Evolutionary conservation across 208 protist genomes (phyloP), one percentile per base, ranked within the genome.

Genomic region (Tritrichomonas foetus): DNA sequence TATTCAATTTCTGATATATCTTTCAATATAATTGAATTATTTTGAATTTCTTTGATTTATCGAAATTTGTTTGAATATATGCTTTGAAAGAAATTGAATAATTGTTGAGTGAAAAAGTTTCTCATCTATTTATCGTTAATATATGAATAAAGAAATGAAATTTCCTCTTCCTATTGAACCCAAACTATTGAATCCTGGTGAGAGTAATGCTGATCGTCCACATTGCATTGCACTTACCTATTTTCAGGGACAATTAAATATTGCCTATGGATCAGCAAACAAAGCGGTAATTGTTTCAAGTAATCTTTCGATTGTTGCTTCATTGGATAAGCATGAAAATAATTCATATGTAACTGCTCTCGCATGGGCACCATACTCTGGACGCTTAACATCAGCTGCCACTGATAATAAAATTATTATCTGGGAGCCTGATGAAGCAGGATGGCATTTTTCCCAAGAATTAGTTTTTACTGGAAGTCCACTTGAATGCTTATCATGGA

Each of bases 201-300:
- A 20, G 8, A 89, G 78, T 16, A 89, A 89, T 50, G 78, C 41
- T 3, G 27, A 89, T 20, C 57, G 33, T 33, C 44, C 47, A 22
- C 44, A 89, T 50, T 89, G 78, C 30, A 41, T 89, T 39, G 78
- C 27, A 2, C 33, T 57, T 22, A 89, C 78, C 20, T 89, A 57
- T 89, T 89, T 53, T 89, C 78, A 57, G 22, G 78, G 78, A 20
- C 41, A 89, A 57, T 33, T 61, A n/a, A 27, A 57, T 22, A 89
- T 89, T 33, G 78, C 78, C 0, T 89, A 89, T 89, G 78, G 78
- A 53, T 89, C 78, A 57, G 53, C 47, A 16, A 44, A 89, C 57
- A 3, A 53, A 16, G 78, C 57, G 14, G n/a, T 89, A 39, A 57
- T 89, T 39, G 78, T 47, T 13, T 39, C 78, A 57, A 89, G 41